Percentiles rank a stretch among this genome's conserved stretches.
phyloP scores from a whole-genome alignment of 495 filamentous ascomycete species.

The Talaromyces proteolyticus region DNA sequence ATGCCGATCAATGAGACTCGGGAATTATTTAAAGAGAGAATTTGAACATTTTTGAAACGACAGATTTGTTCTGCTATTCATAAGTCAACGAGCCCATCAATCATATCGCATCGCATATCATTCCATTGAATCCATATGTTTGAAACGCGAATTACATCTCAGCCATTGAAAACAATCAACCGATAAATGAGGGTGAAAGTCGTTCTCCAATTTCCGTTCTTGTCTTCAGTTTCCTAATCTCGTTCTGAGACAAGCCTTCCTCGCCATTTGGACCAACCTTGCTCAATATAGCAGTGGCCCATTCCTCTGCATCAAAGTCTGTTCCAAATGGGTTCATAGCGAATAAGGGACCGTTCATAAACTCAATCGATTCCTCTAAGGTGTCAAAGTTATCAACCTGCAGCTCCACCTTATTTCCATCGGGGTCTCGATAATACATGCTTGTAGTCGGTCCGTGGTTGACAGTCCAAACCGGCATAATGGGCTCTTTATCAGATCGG shows the following conservation, averaged over 20 bases:
- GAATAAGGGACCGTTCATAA: background rate
- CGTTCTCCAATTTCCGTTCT: background rate
- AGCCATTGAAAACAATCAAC: background rate
- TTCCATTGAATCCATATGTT: no score
- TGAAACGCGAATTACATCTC: no score
- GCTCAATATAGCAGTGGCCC: background rate
- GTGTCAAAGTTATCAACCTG: slow-evolving; percentile 37
- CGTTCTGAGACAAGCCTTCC: background rate
- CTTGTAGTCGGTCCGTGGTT: slow-evolving; percentile 38
- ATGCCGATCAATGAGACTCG: no score
- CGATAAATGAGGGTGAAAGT: background rate
- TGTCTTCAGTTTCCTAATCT: background rate
- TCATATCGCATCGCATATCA: no score
- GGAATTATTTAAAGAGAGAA: no score
- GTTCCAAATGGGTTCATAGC: background rate
- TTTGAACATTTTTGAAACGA: no score
- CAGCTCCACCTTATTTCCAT: slow-evolving; percentile 39
- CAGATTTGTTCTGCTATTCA: no score
- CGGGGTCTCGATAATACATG: slow-evolving; percentile 41
- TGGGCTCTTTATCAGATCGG: slow-evolving; percentile 22
- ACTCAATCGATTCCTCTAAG: background rate
- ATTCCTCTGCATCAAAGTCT: background rate
- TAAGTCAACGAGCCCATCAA: no score
- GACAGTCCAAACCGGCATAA: slow-evolving; percentile 30
- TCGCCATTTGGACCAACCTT: background rate